These are phyloP conservation scores for Stemphylium beticola DNA, from an alignment of 2,329 filamentous ascomycete genomes.

Conservation along the genomic window DNA sequence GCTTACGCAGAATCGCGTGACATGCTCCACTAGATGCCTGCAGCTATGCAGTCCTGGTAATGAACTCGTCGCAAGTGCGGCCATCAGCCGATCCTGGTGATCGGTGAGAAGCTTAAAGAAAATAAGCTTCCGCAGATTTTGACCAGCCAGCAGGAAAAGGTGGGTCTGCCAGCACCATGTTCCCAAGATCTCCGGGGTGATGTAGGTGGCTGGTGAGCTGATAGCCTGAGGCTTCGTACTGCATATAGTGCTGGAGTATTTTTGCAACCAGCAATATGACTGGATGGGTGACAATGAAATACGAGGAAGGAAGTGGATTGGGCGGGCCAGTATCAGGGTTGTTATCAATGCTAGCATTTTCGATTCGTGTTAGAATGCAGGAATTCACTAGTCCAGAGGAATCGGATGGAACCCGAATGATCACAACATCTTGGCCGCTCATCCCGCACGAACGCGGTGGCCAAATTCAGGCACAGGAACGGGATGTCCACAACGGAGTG, in stretches of 20 bases:
- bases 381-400: background rate
- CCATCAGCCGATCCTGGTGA: background rate
- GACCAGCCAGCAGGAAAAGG: conserved; percentile 1
- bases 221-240: background rate
- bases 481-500: background rate
- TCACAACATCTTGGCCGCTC: background rate
- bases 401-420: background rate
- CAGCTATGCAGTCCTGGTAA: background rate
- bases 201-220: conserved; percentile 1
- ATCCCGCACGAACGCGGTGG: background rate
- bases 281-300: conserved; percentile 9
- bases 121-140: conserved; percentile 16
- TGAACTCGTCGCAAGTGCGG: background rate
- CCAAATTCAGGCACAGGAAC: background rate
- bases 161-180: background rate
- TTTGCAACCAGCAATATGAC: background rate
- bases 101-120: conserved; percentile 17
- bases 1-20: background rate
- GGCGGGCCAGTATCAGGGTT: background rate
- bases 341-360: background rate
- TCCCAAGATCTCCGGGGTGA: background rate
- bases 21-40: background rate
- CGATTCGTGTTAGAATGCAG: background rate
- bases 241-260: conserved; percentile 1
- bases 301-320: conserved; percentile 14